These are phyloP conservation scores for Kalanchoe fedtschenkoi DNA, from an alignment of 164 flowering plant genomes.

Conservation along the genomic window DNA sequence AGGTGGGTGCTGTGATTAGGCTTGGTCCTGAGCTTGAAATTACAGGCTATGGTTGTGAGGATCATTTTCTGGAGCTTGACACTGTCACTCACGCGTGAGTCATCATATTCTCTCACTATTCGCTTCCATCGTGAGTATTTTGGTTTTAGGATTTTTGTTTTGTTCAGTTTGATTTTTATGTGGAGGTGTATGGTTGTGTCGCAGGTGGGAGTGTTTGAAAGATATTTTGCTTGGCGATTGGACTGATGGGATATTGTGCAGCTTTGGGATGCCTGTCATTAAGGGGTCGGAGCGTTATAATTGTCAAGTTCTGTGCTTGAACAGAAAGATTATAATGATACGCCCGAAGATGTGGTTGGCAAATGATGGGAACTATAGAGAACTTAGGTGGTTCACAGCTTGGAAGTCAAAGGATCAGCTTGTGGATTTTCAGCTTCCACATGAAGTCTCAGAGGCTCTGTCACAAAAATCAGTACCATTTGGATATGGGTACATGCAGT, in stretches of 20 bases:
- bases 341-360: conserved; percentile 98
- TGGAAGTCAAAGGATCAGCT: conserved; percentile 75
- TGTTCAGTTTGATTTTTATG: neutral
- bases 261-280: conserved; percentile 92
- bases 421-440: conserved; percentile 71
- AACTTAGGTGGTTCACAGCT: conserved; percentile 88
- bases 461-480: conserved; percentile 68
- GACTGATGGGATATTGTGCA: conserved; percentile 85
- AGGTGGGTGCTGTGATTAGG: conserved; percentile 71
- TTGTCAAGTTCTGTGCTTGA: conserved; percentile 75
- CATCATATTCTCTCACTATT: neutral
- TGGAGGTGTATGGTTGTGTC: conserved; percentile 6
- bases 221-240: conserved; percentile 70
- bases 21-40: conserved; percentile 98
- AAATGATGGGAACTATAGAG: conserved; percentile 92
- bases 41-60: conserved; percentile 96
- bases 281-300: conserved; percentile 85
- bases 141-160: neutral
- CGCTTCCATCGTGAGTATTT: neutral
- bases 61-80: conserved; percentile 92
- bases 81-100: conserved; percentile 79
- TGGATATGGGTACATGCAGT: conserved; percentile 85
- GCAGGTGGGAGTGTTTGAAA: conserved; percentile 95
- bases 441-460: conserved; percentile 54
- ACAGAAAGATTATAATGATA: conserved; percentile 80